Evolutionary conservation across 371 early-diverging fungal genomes (phyloP), one percentile per base, ranked within the genome.

Genomic region (Mucor saturninus): DNA sequence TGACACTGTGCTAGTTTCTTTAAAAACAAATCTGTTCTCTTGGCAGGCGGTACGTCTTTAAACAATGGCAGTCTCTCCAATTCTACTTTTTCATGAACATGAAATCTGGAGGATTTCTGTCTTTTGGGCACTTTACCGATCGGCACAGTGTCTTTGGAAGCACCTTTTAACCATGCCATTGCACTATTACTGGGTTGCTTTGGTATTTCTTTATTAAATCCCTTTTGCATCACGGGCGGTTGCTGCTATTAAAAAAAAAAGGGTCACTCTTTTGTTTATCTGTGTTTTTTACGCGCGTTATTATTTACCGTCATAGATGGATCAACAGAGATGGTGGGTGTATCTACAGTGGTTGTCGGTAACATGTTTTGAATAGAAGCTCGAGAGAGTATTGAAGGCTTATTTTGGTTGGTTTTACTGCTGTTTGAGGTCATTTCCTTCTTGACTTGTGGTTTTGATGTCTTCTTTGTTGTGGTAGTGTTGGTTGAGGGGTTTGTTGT

Each of bases 1-100:
- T 85, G 81, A 73, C 98, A 98, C 73, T 97, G 98, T 10, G 50
- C 29, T 21, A 98, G 73, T 77, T 98, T 98, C 72, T 87, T 88
- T 56, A 93, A 61, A 56, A 97, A 89, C n/a, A 97, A 80, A 14
- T 91, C 91, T 50, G 84, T 86, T 35, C 93, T 80, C 54, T 93
- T 89, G 13, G 75, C 66, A 4, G 85, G 74, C 2, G 86, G 66
- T 30, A 93, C 92, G 62, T 94, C 95, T 93, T 58, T 48, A 56
- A 95, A 84, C 29, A 70, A 78, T 28, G 86, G 85, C 46, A 92
- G 73, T 67, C 85, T 85, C 62, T 95, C 95, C 56, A 95, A 73
- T 58, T 92, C 89, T 29, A 91, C 90, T 55, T 84, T 77, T 29
- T 63, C 63, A 66, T 91, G 90, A 85, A 87, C 86, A 75, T 92